Conservation (phyloP, 441 rosid species). For the Pelargonium myrrhifolium region DNA sequence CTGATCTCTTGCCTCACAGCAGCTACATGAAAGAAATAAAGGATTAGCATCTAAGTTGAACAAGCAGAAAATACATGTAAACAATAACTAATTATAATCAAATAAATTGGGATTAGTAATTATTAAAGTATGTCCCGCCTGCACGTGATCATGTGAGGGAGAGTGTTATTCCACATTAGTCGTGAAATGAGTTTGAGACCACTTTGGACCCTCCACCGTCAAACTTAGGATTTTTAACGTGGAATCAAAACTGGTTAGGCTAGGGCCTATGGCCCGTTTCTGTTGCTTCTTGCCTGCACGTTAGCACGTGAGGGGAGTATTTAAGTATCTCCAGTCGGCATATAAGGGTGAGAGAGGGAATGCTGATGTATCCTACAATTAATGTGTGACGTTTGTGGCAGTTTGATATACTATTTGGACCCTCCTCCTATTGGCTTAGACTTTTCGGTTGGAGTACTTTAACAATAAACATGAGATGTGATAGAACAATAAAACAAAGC, state of each 20-base stretch:
- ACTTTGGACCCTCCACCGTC: not conserved
- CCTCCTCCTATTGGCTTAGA: not conserved
- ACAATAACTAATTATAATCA: not conserved
- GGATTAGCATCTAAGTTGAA: conserved; percentile 13
- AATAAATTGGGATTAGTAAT: not conserved
- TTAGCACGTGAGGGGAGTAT: too few relatives aligned
- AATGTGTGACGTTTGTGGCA: not conserved
- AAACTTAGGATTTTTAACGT: not conserved
- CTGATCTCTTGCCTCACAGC: conserved; percentile 84
- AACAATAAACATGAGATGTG: not conserved
- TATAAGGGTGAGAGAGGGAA: not conserved
- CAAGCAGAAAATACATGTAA: conserved; percentile 1
- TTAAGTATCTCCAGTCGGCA: too few relatives aligned
- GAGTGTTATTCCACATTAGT: not conserved
- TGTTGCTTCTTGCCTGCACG: not conserved
- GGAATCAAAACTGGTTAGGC: not conserved
- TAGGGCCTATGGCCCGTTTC: not conserved
- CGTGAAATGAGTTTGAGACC: not conserved
- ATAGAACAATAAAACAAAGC: not conserved
- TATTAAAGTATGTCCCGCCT: not conserved
- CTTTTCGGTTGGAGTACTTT: not conserved
- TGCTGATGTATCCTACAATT: not conserved
- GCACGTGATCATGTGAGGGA: not conserved
- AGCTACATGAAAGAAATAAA: conserved; percentile 36
- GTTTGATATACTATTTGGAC: not conserved